Evolutionary conservation across 2,329 filamentous ascomycete genomes (phyloP), one percentile per base, ranked within the genome.

Genomic region (Colletotrichum costaricense): DNA sequence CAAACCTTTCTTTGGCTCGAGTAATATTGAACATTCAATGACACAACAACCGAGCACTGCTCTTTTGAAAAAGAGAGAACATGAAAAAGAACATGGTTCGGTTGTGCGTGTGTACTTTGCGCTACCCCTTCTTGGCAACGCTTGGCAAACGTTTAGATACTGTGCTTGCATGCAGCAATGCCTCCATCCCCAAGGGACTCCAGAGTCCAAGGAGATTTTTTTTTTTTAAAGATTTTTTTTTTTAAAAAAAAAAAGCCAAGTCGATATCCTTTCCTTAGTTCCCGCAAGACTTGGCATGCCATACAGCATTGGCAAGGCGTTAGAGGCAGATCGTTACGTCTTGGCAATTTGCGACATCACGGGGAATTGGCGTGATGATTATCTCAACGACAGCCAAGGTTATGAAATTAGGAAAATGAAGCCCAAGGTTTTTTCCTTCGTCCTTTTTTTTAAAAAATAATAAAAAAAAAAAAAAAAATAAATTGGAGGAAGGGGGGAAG

Each of bases 261-360:
- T 49, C 42, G n/a, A 52, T 57, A 6, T 42, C 4, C 35, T 42
- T 42, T 16, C 35, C 62, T 63, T 73, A 73, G 71, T 63, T 71
- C 67, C 71, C 67, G 71, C 38, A 30, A 30, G 14, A 57, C 67
- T 73, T 73, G 71, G 71, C 71, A 73, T 42, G 54, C 42, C 42
- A 42, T 42, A 14, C 14, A 19, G 19, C 24, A 19, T 16, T 42
- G 63, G 46, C 16, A 9, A 9, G n/a, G 63, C 63, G 62, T 38
- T 22, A 16, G 12, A 4, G 52, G 52, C 33, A 30, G 52, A 57
- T 57, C 63, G 24, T 46, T 35, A 7, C 5, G 33, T 57, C 63
- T 65, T 57, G 52, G 63, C 63, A 54, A 65, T 57, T 57, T 57
- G 30, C 54, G 24, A 65, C 62, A 63, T 63, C 22, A 55, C 30